A percentile compares a stretch with the other conserved stretches of the same genome.
These are phyloP conservation scores for Iberis amara DNA, from an alignment of 441 rosid species.

Conservation along the genomic window DNA sequence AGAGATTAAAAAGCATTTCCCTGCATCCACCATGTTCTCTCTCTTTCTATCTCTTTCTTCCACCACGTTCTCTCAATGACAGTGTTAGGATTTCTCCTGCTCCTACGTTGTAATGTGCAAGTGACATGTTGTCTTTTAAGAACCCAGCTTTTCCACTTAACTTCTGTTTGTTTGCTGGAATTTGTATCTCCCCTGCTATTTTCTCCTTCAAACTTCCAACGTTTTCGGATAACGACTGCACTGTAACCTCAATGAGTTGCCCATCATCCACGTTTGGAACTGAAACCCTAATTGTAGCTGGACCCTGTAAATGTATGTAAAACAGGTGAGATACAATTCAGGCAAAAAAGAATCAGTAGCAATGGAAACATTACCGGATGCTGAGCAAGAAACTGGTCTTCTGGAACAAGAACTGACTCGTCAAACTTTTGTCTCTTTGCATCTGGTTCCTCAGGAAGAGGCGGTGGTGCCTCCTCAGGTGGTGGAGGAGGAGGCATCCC, in stretches of 20 bases:
- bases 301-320: conserved; percentile 48
- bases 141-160: conserved; percentile 94
- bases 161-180: conserved; percentile 93
- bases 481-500: conserved; percentile 95
- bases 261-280: conserved; percentile 85
- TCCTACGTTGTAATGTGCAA: conserved; percentile 80
- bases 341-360: background rate
- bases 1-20: conserved; percentile 24
- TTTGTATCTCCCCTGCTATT: conserved; percentile 92
- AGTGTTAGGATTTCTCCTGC: conserved; percentile 66
- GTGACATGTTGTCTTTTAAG: conserved; percentile 91
- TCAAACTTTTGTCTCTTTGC: conserved; percentile 86
- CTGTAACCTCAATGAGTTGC: conserved; percentile 59
- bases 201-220: conserved; percentile 93
- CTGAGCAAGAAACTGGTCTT: conserved; percentile 81
- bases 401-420: conserved; percentile 72
- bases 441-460: conserved; percentile 95
- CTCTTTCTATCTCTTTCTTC: conserved; percentile 71
- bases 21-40: conserved; percentile 14
- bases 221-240: conserved; percentile 76
- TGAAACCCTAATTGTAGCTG: conserved; percentile 54
- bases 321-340: conserved; percentile 7
- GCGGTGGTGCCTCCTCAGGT: conserved; percentile 91
- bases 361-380: conserved; percentile 49
- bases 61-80: conserved; percentile 90